Base-by-base conservation (phyloP, 345 rosid genomes). In the Gossypium mustelinum region DNA sequence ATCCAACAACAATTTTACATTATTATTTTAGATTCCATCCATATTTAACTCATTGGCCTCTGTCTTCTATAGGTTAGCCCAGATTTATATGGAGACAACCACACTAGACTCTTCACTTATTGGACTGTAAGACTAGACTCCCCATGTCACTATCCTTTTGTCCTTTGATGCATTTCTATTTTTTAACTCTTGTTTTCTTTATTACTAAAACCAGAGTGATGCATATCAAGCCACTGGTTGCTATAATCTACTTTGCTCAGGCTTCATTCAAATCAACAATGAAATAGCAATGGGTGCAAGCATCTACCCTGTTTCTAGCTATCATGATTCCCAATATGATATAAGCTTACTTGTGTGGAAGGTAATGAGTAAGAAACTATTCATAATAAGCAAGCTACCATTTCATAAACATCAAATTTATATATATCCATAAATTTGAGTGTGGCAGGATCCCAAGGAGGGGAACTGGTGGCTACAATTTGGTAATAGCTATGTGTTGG, bases 151-250 rank as follows among this genome's bases (percentile, higher is more conserved):
- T 17, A 14, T 61, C 11, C 17, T n/a, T 13, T 6, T n/a, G 0
- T 59, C 18, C 16, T 24, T 27, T 27, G 16, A 59, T 25, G 39
- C 39, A 11, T 16, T 59, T 79, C 50, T 9, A 10, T 12, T 74
- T 5, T 34, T 5, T 24, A 34, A 34, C 34, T 60, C 16, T 56
- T 75, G 4, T 43, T 7, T 25, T 59, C 34, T 25, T 59, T 24
- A 24, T 73, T 41, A 16, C 64, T 50, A n/a, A 34, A 57, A 63
- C 61, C 89, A 95, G 99, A 93, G 98, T 80, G 99, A 95, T 85
- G 90, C 94, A 22, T 90, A 90, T 75, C 90, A 86, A 85, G 92
- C 92, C 73, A 88, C 94, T 11, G 94, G 94, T 18, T 90, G 94
- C 89, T 90, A 90, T 77, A 90, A 90, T 81, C 94, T 88, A 18